A percentile compares a stretch with the other conserved stretches of the same genome.
These are phyloP conservation scores for Apium graveolens DNA, from an alignment of 129 eudicot genomes.

Conservation along the genomic window DNA sequence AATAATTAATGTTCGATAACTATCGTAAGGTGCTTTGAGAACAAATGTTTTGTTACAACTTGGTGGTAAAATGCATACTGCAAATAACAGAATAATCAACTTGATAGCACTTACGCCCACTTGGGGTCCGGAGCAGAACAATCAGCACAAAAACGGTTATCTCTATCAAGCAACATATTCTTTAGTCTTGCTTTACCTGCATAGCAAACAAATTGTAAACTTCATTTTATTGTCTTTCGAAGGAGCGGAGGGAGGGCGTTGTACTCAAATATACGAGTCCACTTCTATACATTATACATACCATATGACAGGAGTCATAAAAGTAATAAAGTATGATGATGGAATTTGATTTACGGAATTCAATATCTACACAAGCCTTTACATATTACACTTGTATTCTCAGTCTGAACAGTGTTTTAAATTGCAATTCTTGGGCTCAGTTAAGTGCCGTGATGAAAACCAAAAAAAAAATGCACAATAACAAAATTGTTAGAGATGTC, in stretches of 20 bases:
- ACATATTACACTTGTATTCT: background rate
- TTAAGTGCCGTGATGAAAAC: background rate
- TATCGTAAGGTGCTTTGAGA: background rate
- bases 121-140: conserved; percentile 92
- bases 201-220: background rate
- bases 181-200: conserved; percentile 73
- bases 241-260: background rate
- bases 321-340: background rate
- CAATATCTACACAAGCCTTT: background rate
- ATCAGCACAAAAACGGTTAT: conserved; percentile 89
- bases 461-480: background rate
- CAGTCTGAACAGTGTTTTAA: background rate
- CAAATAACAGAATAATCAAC: background rate
- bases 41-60: background rate
- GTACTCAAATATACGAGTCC: background rate
- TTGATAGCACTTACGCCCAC: conserved; percentile 83
- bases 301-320: background rate
- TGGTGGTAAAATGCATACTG: background rate
- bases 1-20: no score
- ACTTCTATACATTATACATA: background rate
- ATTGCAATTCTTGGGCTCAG: background rate
- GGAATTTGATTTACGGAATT: background rate
- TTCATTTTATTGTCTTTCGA: background rate
- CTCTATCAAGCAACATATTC: conserved; percentile 59
- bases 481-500: background rate